These are phyloP conservation scores for Microsporum ferrugineum DNA, from an alignment of 2,329 filamentous ascomycete species.

Conservation along the genomic window DNA sequence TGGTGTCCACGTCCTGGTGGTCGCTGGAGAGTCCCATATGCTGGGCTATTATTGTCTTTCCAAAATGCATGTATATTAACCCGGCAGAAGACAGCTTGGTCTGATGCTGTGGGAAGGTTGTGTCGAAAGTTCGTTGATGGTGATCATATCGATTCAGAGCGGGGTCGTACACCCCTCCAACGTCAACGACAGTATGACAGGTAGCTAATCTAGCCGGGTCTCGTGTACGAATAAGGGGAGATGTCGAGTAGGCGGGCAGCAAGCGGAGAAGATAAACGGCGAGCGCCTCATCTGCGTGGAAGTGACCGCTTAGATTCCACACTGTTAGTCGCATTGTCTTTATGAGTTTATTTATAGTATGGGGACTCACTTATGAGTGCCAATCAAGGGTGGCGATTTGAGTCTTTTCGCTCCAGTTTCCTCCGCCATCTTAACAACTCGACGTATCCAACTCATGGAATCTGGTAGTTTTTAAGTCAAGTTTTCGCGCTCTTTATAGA, in stretches of 20 bases:
- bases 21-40: constrained; percentile 50
- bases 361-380: constrained; percentile 64
- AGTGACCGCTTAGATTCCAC: constrained; percentile 56
- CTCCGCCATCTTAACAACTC: constrained; percentile 48
- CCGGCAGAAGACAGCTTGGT: constrained; percentile 93
- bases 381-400: constrained; percentile 61
- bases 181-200: constrained; percentile 94
- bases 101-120: constrained; percentile 67
- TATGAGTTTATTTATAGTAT: neutral
- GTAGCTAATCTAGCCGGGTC: constrained; percentile 64
- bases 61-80: constrained; percentile 92
- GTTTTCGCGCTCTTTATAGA: neutral
- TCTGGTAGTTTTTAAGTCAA: neutral
- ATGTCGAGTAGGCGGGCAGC: constrained; percentile 65
- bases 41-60: constrained; percentile 65
- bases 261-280: constrained; percentile 91
- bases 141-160: constrained; percentile 76
- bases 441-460: neutral
- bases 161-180: constrained; percentile 87
- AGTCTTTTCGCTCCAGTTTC: constrained; percentile 72
- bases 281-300: constrained; percentile 96
- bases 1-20: constrained; percentile 55
- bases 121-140: constrained; percentile 83
- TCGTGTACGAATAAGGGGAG: constrained; percentile 72
- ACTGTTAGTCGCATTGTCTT: neutral